These are phyloP conservation scores for Blastobotrys aristatus DNA, from an alignment of 1,139 yeast genomes.

Conservation along the genomic window DNA sequence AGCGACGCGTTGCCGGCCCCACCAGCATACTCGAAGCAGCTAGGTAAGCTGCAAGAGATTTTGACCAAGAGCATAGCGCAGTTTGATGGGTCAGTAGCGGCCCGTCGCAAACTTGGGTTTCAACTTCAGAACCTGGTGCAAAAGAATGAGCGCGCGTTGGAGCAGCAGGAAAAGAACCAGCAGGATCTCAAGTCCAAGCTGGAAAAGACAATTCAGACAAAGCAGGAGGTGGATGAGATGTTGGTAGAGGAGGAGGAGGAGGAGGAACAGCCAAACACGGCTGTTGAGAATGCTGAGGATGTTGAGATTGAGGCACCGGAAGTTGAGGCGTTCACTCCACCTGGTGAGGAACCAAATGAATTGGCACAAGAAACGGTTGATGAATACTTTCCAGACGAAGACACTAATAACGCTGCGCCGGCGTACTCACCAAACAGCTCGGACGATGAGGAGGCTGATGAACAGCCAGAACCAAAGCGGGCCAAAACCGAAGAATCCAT, in stretches of 20 bases:
- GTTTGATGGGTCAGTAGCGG: slow-evolving; percentile 38
- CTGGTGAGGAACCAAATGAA: slow-evolving; percentile 15
- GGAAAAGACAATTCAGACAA: slow-evolving; percentile 38
- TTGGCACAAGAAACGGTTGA: neutral
- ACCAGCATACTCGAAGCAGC: slow-evolving; percentile 43
- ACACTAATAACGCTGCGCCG: slow-evolving; percentile 38
- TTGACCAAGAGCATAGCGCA: slow-evolving; percentile 16
- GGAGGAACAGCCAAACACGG: too few species aligned
- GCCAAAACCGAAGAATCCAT: slow-evolving; percentile 3
- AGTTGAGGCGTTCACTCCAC: slow-evolving; percentile 16
- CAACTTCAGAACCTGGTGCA: slow-evolving; percentile 43
- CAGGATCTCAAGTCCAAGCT: slow-evolving; percentile 42
- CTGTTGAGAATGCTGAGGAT: slow-evolving; percentile 1
- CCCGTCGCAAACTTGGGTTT: slow-evolving; percentile 40
- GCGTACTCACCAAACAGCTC: slow-evolving; percentile 35
- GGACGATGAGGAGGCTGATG: slow-evolving; percentile 33
- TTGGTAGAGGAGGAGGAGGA: slow-evolving; percentile 31
- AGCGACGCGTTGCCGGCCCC: slow-evolving; percentile 52
- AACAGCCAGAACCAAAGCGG: slow-evolving; percentile 28
- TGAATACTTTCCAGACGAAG: slow-evolving; percentile 20
- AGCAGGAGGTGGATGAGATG: slow-evolving; percentile 45
- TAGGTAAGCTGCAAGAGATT: slow-evolving; percentile 24
- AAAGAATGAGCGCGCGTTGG: slow-evolving; percentile 41
- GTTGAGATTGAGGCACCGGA: slow-evolving; percentile 7
- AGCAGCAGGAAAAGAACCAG: slow-evolving; percentile 44